A percentile compares a stretch with the other conserved stretches of the same genome.
These are phyloP conservation scores for Curvularia verruculosa DNA, from an alignment of 2,329 filamentous ascomycete genomes.

Conservation along the genomic window DNA sequence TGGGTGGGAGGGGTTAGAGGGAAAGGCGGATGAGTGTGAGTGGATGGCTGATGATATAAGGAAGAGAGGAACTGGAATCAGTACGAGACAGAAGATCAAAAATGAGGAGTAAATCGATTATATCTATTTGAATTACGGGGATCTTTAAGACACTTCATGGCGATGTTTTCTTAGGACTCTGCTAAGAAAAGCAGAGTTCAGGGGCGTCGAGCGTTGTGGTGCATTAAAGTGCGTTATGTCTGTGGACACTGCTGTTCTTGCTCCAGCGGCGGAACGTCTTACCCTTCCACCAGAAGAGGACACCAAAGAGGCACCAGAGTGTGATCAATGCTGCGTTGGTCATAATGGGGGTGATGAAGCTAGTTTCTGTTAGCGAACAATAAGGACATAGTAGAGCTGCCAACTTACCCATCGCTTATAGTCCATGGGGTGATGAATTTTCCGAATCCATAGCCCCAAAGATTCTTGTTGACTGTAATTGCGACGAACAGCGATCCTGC, in stretches of 20 bases:
- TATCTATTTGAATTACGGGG: neutral
- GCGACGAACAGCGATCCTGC: constrained; percentile 65
- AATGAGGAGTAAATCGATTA: neutral
- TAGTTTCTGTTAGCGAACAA: constrained; percentile 15
- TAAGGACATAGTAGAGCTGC: neutral
- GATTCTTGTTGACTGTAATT: constrained; percentile 68
- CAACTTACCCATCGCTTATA: constrained; percentile 52
- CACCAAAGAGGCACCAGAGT: constrained; percentile 61
- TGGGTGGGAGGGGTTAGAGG: constrained; percentile 34
- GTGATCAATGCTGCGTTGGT: constrained; percentile 62
- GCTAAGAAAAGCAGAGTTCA: neutral
- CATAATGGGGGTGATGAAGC: constrained; percentile 63
- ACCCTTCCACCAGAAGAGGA: constrained; percentile 64
- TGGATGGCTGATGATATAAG: constrained; percentile 33
- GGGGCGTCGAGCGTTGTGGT: too few species aligned
- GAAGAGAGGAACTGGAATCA: neutral
- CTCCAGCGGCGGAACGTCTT: constrained; percentile 65
- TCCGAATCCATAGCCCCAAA: constrained; percentile 67
- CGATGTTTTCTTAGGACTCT: neutral
- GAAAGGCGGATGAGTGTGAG: constrained; percentile 30
- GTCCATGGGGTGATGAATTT: constrained; percentile 63
- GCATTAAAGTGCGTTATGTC: constrained; percentile 8
- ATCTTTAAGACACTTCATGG: neutral
- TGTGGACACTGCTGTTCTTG: constrained; percentile 61
- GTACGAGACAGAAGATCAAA: neutral